Evolutionary conservation across 2,329 filamentous ascomycete species (phyloP), one percentile per base, ranked within the genome.

Genomic region (Phaeosphaeria sp.): DNA sequence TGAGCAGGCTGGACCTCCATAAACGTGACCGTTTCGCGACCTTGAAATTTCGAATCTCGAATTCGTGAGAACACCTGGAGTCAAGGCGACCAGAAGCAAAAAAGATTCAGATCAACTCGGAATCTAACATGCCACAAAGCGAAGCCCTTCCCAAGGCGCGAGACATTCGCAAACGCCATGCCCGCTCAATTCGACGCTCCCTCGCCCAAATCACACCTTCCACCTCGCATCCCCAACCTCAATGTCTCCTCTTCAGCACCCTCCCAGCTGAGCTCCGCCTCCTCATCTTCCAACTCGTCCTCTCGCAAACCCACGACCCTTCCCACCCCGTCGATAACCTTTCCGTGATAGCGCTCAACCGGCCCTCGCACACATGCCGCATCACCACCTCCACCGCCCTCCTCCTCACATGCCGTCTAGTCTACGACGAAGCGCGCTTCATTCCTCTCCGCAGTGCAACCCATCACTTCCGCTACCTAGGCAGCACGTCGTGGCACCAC

Each of bases 341-440:
- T 24, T 57, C 52, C 6, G 53, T 61, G 20, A 61, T 60, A 3
- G 57, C 61, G 27, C 51, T 60, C 3, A 62, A 60, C 48, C 68
- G 67, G 1, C 68, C 67, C 0, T 59, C 62, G 3, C 77, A 78
- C 58, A 69, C 72, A 2, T 60, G 73, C 50, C 67, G 68, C 49
- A 57, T 75, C n/a, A 50, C 39, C 1, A 59, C 64, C 20, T 53
- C 74, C 45, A 76, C 67, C 3, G 25, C 63, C 4, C 67, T 81
- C 17, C 71, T 80, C 0, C 68, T 60, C 20, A 79, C 78, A 6
- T 80, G 78, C 48, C 74, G 77, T 6, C 64, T 72, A 2, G 60
- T 78, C 24, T 80, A 80, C 60, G 64, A 59, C 20, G 79, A 80
- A 56, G 74, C 78, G 0, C 70, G 68, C 4, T 55, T 71, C 2